Evolutionary conservation across 1,284 basidiomycete genomes (phyloP).

Genomic region (Singerocomus rubriflavus): DNA sequence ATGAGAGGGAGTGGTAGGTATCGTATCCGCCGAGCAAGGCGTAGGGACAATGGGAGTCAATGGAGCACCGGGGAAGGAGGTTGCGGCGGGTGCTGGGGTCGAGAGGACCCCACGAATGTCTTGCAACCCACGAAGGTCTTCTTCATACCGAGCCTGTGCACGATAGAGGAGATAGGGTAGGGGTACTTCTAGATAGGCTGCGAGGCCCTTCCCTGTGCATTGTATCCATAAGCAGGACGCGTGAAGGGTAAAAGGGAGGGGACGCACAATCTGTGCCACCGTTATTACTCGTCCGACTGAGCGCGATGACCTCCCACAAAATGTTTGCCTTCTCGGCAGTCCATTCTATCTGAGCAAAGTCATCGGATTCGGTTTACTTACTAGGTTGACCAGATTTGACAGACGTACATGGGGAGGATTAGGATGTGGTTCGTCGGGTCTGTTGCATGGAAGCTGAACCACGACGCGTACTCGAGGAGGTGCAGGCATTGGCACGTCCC

Average conservation of each 20-base stretch:
- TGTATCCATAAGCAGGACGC: background rate
- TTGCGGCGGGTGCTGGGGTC: slow-evolving; percentile 7
- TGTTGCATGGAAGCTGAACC: slow-evolving; percentile 70
- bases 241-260: slow-evolving; percentile 10
- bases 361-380: slow-evolving; percentile 17
- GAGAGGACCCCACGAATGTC: slow-evolving; percentile 59
- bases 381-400: background rate
- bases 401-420: slow-evolving; percentile 63
- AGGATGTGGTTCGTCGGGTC: slow-evolving; percentile 59
- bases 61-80: slow-evolving; percentile 20
- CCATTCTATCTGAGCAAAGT: slow-evolving; percentile 65
- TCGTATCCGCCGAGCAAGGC: slow-evolving; percentile 21
- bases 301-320: slow-evolving; percentile 79
- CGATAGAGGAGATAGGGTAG: slow-evolving; percentile 78
- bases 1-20: slow-evolving; percentile 24
- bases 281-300: slow-evolving; percentile 59
- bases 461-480: slow-evolving; percentile 59
- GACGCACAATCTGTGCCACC: slow-evolving; percentile 71
- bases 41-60: slow-evolving; percentile 22
- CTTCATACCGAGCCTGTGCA: slow-evolving; percentile 74
- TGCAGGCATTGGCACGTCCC: slow-evolving; percentile 19
- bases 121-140: slow-evolving; percentile 73
- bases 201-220: slow-evolving; percentile 69
- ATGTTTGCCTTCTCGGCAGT: slow-evolving; percentile 75
- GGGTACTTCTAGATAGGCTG: slow-evolving; percentile 72